These are phyloP conservation scores for Wickerhamomyces sydowiorum DNA, from an alignment of 805 yeast genomes.

Conservation along the genomic window DNA sequence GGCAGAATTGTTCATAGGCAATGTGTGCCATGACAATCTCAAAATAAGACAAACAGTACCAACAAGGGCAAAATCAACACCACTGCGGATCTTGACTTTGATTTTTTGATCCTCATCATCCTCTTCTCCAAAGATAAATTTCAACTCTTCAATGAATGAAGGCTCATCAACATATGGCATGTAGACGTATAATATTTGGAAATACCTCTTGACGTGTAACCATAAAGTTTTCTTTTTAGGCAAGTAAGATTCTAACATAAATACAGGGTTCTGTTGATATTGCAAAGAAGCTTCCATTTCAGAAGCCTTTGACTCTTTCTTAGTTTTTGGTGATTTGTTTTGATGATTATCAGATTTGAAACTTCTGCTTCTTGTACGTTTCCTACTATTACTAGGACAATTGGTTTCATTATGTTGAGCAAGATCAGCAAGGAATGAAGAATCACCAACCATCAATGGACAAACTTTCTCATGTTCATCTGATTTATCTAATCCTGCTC, in stretches of 20 bases:
- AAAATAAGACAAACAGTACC: constrained; percentile 48
- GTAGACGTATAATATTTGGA: constrained; percentile 53
- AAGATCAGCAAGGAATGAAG: constrained; percentile 12
- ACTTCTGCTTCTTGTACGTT: background rate
- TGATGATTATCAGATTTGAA: background rate
- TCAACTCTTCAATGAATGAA: constrained; percentile 37
- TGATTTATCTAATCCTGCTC: too few species aligned
- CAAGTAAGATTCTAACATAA: constrained; percentile 35
- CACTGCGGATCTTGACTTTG: constrained; percentile 26
- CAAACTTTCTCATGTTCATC: constrained; percentile 33
- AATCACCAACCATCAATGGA: constrained; percentile 42
- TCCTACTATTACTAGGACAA: background rate
- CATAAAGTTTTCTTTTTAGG: constrained; percentile 54
- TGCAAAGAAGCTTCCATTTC: constrained; percentile 12
- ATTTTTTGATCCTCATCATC: constrained; percentile 25
- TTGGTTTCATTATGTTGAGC: background rate
- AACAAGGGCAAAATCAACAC: constrained; percentile 38
- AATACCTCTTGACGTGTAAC: constrained; percentile 52
- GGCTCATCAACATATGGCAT: constrained; percentile 64
- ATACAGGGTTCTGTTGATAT: constrained; percentile 22
- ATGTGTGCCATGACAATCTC: constrained; percentile 50
- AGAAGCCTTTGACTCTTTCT: constrained; percentile 3
- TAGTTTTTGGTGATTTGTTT: background rate
- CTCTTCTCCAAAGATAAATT: constrained; percentile 37
- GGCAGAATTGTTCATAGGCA: constrained; percentile 34